These are phyloP conservation scores for Thyridium curvatum DNA, from an alignment of 2,329 filamentous ascomycete species.

Conservation along the genomic window DNA sequence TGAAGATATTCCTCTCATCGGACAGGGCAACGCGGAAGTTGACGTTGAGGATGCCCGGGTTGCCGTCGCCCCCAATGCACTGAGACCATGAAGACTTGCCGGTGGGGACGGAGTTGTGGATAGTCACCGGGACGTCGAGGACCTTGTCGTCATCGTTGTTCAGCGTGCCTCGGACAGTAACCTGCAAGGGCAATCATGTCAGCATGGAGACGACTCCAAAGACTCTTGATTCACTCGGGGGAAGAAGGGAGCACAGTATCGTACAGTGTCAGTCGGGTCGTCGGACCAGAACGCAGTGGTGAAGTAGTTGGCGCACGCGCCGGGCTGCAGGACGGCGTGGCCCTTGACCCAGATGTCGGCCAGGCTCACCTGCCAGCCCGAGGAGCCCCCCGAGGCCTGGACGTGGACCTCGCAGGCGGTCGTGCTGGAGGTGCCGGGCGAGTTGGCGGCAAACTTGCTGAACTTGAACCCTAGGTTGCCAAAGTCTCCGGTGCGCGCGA, in stretches of 20 bases:
- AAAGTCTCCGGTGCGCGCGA: no score
- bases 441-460: no score
- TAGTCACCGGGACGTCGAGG: conserved; percentile 20
- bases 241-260: conserved; percentile 2
- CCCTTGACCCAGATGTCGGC: conserved; percentile 23
- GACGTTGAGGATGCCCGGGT: conserved; percentile 30
- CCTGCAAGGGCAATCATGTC: conserved; percentile 10
- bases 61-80: conserved; percentile 22
- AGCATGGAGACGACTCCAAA: no score
- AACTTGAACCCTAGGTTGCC: no score
- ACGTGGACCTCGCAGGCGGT: no score
- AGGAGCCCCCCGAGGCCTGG: conserved; percentile 14
- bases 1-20: conserved; percentile 1
- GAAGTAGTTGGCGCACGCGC: conserved; percentile 23
- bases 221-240: not conserved
- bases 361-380: conserved; percentile 32
- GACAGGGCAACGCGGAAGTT: conserved; percentile 30
- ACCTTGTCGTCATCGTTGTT: conserved; percentile 15
- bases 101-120: conserved; percentile 17
- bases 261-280: conserved; percentile 23
- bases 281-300: conserved; percentile 29
- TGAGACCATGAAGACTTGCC: conserved; percentile 23
- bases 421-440: no score
- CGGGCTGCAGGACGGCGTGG: conserved; percentile 22
- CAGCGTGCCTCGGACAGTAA: conserved; percentile 19